Evolutionary conservation across 495 filamentous ascomycete species (phyloP), one percentile per base, ranked within the genome.

Genomic region (Podospora comata): DNA sequence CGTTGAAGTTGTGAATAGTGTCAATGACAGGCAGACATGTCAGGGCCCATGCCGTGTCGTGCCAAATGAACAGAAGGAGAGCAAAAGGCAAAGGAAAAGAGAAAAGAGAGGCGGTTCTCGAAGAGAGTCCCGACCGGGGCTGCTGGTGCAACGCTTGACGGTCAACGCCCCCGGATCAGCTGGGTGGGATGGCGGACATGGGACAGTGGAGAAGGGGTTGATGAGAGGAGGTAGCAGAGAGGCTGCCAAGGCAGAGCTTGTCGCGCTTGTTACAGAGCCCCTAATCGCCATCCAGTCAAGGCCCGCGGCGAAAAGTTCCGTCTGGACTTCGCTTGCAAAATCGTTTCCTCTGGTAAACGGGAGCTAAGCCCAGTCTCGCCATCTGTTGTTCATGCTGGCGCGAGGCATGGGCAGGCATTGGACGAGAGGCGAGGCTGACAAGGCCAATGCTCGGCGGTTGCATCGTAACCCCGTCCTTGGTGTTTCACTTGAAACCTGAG

Each of bases 401-500:
- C 20, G 23, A 27, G 66, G 65, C 65, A 11, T 11, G 16, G n/a
- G 0, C 0, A 1, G 13, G 59, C 63, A 78, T 78, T 79, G 78
- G 78, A 9, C 23, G 55, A 32, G 18, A 11, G 30, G 69, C 77
- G 73, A 79, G 77, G 76, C 76, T 78, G 74, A 70, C 72, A 71
- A 70, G 70, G 67, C 65, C 65, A 57, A 57, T 28, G 66, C 68
- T 67, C 34, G 39, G 64, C 65, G 61, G 70, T 62, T 72, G 71
- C 71, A 64, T 59, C 68, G 69, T 1, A 55, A 53, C 75, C 73
- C 70, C 66, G 57, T 67, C 70, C 71, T n/a, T 44, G 60, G 66
- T 72, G 78, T 80, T 80, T 80, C 78, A 78, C 71, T 63, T 74
- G 78, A 79, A 78, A 78, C 78, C 68, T 56, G 58, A 70, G 68